Percentiles rank a stretch among this genome's conserved stretches.
Conservation (phyloP, 768 basidiomycete species). For the Tubosaeta sp. region DNA sequence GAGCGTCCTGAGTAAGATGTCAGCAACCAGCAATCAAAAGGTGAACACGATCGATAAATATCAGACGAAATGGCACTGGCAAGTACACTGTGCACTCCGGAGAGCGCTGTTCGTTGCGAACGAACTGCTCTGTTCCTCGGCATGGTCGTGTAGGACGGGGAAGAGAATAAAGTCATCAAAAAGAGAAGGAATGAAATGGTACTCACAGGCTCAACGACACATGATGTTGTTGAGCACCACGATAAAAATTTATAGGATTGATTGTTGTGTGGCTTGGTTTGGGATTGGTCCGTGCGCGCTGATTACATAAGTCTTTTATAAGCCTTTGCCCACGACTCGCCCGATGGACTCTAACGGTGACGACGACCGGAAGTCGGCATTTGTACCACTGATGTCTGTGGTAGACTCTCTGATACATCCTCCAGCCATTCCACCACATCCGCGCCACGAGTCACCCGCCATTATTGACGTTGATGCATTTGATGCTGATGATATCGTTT, state of each 20-base stretch:
- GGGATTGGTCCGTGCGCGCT: slow-evolving; percentile 29
- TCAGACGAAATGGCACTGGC: slow-evolving; percentile 90
- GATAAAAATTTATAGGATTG: slow-evolving; percentile 27
- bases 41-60: slow-evolving; percentile 3
- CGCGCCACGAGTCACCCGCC: slow-evolving; percentile 20
- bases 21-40: slow-evolving; percentile 9
- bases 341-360: slow-evolving; percentile 16
- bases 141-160: slow-evolving; percentile 91
- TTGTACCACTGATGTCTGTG: slow-evolving; percentile 17
- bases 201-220: slow-evolving; percentile 12
- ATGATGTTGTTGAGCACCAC: background rate
- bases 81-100: slow-evolving; percentile 68
- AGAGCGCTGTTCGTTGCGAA: slow-evolving; percentile 72
- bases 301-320: slow-evolving; percentile 26
- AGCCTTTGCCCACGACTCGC: background rate
- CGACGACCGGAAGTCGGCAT: slow-evolving; percentile 12
- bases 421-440: slow-evolving; percentile 11
- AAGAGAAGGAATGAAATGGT: background rate
- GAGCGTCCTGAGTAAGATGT: background rate
- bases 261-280: slow-evolving; percentile 26
- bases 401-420: slow-evolving; percentile 8
- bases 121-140: slow-evolving; percentile 75
- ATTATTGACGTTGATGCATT: slow-evolving; percentile 45
- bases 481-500: slow-evolving; percentile 32
- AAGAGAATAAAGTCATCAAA: slow-evolving; percentile 82